Evolutionary conservation across 441 rosid genomes (phyloP).

Genomic region (Corymbia citriodora): DNA sequence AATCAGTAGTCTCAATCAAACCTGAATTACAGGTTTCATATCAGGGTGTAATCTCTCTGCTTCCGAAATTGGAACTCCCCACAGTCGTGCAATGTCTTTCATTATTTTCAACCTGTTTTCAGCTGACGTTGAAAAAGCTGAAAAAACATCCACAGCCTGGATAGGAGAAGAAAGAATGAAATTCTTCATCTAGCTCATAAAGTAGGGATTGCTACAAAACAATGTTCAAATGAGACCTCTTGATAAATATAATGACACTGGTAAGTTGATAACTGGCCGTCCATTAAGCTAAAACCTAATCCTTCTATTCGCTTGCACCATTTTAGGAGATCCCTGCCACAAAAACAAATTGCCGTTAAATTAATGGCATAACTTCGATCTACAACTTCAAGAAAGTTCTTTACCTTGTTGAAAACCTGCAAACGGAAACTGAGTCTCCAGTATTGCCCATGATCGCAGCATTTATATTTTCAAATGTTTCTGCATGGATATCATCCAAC

Average conservation of each 20-base stretch:
- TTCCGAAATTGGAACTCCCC: slow-evolving; percentile 50
- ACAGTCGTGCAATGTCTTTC: slow-evolving; percentile 60
- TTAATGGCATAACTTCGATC: slow-evolving; percentile 1
- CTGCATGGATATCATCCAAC: slow-evolving; percentile 35
- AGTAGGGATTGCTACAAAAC: background rate
- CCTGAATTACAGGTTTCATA: slow-evolving; percentile 79
- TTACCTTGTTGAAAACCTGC: slow-evolving; percentile 82
- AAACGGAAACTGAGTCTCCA: slow-evolving; percentile 24
- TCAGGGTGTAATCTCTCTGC: slow-evolving; percentile 37
- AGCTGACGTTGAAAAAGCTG: slow-evolving; percentile 50
- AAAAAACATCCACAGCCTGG: slow-evolving; percentile 88
- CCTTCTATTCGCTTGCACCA: slow-evolving; percentile 89
- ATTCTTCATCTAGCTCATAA: background rate
- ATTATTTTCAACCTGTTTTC: slow-evolving; percentile 45
- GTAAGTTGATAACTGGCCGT: slow-evolving; percentile 36
- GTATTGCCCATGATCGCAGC: slow-evolving; percentile 27
- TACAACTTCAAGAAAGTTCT: background rate
- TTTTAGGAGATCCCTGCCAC: slow-evolving; percentile 90
- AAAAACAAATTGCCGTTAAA: slow-evolving; percentile 1
- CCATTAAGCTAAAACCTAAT: slow-evolving; percentile 18
- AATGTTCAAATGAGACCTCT: slow-evolving; percentile 46
- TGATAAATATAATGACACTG: slow-evolving; percentile 55
- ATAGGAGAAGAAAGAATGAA: slow-evolving; percentile 11
- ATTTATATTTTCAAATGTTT: slow-evolving; percentile 61
- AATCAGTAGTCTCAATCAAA: slow-evolving; percentile 7